Conservation (phyloP, 2,329 filamentous ascomycete species). For the Alternaria sp. region DNA sequence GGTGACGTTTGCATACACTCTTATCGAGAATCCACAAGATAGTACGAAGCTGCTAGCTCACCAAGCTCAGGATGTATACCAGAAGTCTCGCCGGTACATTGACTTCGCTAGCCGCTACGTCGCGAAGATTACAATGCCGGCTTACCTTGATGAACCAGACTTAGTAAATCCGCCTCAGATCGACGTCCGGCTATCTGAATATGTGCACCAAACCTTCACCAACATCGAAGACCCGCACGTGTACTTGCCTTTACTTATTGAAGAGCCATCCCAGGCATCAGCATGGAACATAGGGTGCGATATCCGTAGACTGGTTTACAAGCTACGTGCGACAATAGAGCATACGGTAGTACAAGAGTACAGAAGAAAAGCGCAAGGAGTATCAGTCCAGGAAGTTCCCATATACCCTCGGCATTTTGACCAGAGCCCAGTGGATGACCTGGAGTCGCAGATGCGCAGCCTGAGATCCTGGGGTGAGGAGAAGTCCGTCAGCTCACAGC, state of each 20-base stretch:
- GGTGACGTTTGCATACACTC: conserved; percentile 50
- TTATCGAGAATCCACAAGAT: conserved; percentile 41
- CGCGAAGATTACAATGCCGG: conserved; percentile 5
- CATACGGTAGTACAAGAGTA: conserved; percentile 44
- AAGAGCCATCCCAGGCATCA: conserved; percentile 52
- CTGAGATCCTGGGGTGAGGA: conserved; percentile 25
- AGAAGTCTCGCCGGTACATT: conserved; percentile 26
- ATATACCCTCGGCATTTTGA: not conserved
- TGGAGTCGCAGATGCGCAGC: conserved; percentile 21
- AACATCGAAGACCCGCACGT: conserved; percentile 47
- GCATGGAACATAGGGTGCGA: conserved; percentile 51
- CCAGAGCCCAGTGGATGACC: not conserved
- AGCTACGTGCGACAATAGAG: conserved; percentile 31
- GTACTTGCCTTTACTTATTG: conserved; percentile 69
- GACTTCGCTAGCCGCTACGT: conserved; percentile 43
- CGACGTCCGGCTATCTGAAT: conserved; percentile 44
- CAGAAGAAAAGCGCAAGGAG: conserved; percentile 44
- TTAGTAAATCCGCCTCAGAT: conserved; percentile 28
- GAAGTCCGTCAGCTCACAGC: conserved; percentile 10
- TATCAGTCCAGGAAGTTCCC: conserved; percentile 27
- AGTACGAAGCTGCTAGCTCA: conserved; percentile 36
- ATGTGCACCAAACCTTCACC: conserved; percentile 30
- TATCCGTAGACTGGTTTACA: conserved; percentile 50
- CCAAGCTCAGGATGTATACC: conserved; percentile 29
- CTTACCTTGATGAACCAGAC: not conserved